Base-by-base conservation (phyloP, 2,329 filamentous ascomycete genomes). In the Fusarium annulatum region DNA sequence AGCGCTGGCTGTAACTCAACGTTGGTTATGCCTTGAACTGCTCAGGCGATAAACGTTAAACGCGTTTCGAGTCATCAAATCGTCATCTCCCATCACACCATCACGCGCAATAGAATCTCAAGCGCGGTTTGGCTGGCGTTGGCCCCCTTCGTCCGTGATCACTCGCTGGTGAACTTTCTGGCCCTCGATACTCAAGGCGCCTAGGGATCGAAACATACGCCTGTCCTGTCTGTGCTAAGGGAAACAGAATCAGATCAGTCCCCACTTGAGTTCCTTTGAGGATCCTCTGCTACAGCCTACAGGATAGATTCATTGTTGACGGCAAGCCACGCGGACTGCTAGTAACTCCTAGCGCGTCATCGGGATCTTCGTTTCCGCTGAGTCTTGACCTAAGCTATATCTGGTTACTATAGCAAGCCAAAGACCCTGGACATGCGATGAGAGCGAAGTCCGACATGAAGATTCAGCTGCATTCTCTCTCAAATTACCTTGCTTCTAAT, bases 211-310 rank as follows among this genome's bases (percentile, higher is more conserved):
- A 67, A 69, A 66, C 61, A 33, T 59, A n/a, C 30, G 38, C 56
- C 42, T 64, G 63, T 67, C 51, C 51, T 52, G 61, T 64, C 55
- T 61, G 63, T 68, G 63, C 70, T 51, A 18, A 49, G 61, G 49
- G 60, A 63, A 67, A 59, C 68, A 74, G 66, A 66, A 65, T 65
- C 55, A 53, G 58, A 57, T 65, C 58, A 72, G 59, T 28, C 57
- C 49, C 76, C 76, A 73, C 76, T 41, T 26, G 26, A 57, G 60
- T 65, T 66, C 69, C 69, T 69, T 73, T 64, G 63, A 73, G 61
- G 63, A 67, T 71, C 70, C 69, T 76, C 72, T 61, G 46, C 46
- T 69, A 61, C 38, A 69, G 28, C 43, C 46, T 69, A 61, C 38
- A 69, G 28, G 36, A 67, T 46, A 21, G 38, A 61, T 61, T 63